Conservation (phyloP, 169 alveolate genomes). For the Babesia ovata region DNA sequence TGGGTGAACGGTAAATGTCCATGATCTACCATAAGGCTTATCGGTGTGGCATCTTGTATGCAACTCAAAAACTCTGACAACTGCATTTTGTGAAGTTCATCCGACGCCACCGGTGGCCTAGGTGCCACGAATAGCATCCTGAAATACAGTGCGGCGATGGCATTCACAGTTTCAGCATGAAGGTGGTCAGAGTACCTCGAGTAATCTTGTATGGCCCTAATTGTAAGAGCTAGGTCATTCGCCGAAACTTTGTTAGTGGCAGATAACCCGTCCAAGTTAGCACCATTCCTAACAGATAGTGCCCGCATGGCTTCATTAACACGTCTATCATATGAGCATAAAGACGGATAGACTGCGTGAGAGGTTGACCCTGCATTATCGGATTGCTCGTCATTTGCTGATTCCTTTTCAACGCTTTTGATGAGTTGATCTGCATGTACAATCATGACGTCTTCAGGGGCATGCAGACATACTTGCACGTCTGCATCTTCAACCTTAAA, state of each 20-base stretch:
- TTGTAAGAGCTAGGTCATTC: constrained; percentile 13
- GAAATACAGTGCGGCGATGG: constrained; percentile 12
- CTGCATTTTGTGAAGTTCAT: background rate
- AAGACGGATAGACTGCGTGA: background rate
- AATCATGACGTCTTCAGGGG: background rate
- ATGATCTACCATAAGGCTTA: constrained; percentile 13
- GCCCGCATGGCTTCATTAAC: constrained; percentile 9
- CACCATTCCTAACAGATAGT: constrained; percentile 5
- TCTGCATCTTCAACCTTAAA: background rate
- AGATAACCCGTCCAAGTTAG: background rate
- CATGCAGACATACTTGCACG: background rate
- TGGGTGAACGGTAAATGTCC: constrained; percentile 12
- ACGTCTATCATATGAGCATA: background rate
- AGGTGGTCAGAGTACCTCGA: constrained; percentile 1
- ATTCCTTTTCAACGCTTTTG: background rate
- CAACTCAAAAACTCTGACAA: background rate
- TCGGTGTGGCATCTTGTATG: constrained; percentile 2
- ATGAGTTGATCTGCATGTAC: constrained; percentile 1
- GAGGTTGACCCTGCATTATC: background rate
- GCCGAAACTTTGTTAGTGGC: background rate
- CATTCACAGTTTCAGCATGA: background rate
- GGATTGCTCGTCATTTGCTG: background rate
- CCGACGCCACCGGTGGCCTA: background rate
- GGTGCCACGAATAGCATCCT: constrained; percentile 9
- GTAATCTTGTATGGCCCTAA: constrained; percentile 18